A percentile compares a stretch with the other conserved stretches of the same genome.
phyloP scores from a whole-genome alignment of 768 basidiomycete species.

The Leccinellum rugosiceps region DNA sequence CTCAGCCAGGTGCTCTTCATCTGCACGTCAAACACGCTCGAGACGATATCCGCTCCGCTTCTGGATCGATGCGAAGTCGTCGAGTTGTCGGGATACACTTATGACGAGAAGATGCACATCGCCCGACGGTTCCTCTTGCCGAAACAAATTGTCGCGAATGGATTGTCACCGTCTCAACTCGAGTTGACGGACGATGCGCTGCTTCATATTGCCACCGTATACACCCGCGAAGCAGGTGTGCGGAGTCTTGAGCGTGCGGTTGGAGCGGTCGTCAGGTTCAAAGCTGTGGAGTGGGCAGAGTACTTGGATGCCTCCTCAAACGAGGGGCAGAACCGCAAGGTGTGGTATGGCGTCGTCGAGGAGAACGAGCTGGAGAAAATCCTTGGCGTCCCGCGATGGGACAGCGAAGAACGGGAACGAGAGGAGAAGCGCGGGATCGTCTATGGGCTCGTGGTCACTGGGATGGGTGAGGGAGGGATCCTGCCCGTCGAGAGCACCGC shows the following conservation, averaged over 20 bases:
- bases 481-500: slow-evolving; percentile 81
- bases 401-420: slow-evolving; percentile 75
- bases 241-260: slow-evolving; percentile 84
- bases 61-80: slow-evolving; percentile 89
- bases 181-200: slow-evolving; percentile 67
- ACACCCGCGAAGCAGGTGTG: slow-evolving; percentile 93
- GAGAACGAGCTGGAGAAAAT: slow-evolving; percentile 78
- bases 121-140: slow-evolving; percentile 84
- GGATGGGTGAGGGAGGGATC: slow-evolving; percentile 82
- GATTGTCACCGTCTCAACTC: slow-evolving; percentile 59
- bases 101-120: slow-evolving; percentile 90
- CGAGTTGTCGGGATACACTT: slow-evolving; percentile 80
- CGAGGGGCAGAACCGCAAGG: slow-evolving; percentile 26
- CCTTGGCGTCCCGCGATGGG: slow-evolving; percentile 76
- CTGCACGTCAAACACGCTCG: slow-evolving; percentile 87
- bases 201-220: slow-evolving; percentile 68
- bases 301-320: slow-evolving; percentile 34
- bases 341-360: slow-evolving; percentile 61
- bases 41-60: slow-evolving; percentile 84
- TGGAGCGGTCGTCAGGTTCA: slow-evolving; percentile 83
- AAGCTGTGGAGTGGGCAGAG: slow-evolving; percentile 90
- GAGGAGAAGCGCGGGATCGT: slow-evolving; percentile 74
- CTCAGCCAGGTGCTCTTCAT: slow-evolving; percentile 88
- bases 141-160: slow-evolving; percentile 82
- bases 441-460: slow-evolving; percentile 85